Evolutionary conservation across 176 grass and related monocot species (phyloP).

Genomic region (Paspalum vaginatum): DNA sequence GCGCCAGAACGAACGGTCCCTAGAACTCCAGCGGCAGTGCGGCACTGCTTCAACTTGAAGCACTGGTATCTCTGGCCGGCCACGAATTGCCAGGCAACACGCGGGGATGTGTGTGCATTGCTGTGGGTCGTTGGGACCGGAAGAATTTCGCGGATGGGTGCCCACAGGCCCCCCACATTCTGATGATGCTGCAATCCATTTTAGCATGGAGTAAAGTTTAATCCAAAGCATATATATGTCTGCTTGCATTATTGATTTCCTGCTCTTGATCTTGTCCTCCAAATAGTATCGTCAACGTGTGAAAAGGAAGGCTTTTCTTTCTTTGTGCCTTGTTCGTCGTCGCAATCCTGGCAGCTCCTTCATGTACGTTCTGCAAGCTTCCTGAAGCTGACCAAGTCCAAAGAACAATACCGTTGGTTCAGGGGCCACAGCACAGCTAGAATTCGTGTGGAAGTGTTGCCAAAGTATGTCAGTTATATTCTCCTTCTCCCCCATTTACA

Average conservation of each 20-base stretch:
- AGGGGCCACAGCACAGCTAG: background rate
- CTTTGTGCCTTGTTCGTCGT: background rate
- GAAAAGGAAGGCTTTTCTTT: slow-evolving; percentile 30
- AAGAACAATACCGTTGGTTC: background rate
- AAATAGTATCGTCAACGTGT: slow-evolving; percentile 47
- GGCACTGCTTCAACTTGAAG: background rate
- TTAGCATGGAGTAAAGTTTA: slow-evolving; percentile 63
- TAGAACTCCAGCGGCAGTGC: background rate
- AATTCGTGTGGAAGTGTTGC: background rate
- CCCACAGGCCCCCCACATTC: slow-evolving; percentile 34
- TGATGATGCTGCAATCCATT: slow-evolving; percentile 41
- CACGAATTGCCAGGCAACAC: slow-evolving; percentile 25
- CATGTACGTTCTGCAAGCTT: slow-evolving; percentile 20
- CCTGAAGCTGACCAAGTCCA: slow-evolving; percentile 15
- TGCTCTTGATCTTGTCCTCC: slow-evolving; percentile 39
- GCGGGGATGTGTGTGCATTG: background rate
- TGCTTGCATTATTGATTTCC: slow-evolving; percentile 6
- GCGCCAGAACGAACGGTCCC: no score
- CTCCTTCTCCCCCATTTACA: background rate
- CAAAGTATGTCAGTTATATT: background rate
- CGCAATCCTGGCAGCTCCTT: background rate
- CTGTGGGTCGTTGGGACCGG: slow-evolving; percentile 16
- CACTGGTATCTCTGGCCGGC: background rate
- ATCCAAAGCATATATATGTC: slow-evolving; percentile 37
- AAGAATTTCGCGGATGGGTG: slow-evolving; percentile 10